phyloP scores from a whole-genome alignment of 805 yeast species.

The Wickerhamomyces rabaulensis region DNA sequence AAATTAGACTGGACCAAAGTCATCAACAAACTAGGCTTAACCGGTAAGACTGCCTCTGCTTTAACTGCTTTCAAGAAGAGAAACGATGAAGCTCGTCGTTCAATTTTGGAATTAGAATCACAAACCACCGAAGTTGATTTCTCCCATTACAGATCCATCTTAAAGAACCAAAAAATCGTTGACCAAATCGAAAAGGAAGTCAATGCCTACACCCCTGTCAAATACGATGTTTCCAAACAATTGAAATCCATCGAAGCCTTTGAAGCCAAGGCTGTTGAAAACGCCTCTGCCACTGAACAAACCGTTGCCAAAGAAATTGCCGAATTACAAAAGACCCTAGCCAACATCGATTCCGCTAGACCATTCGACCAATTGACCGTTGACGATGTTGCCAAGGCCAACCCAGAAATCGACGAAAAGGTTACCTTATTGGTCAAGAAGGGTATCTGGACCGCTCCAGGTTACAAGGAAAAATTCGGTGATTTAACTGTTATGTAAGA shows the following conservation, averaged over 20 bases:
- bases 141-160: slow-evolving; percentile 65
- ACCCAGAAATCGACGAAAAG: slow-evolving; percentile 97
- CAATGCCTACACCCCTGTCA: slow-evolving; percentile 71
- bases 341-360: slow-evolving; percentile 94
- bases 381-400: slow-evolving; percentile 89
- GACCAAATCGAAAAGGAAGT: slow-evolving; percentile 77
- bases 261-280: slow-evolving; percentile 92
- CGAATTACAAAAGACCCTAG: slow-evolving; percentile 81
- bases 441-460: slow-evolving; percentile 98
- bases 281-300: slow-evolving; percentile 89
- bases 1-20: slow-evolving; percentile 96
- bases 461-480: slow-evolving; percentile 98
- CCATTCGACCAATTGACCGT: slow-evolving; percentile 96
- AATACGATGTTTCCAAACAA: slow-evolving; percentile 84
- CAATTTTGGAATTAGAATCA: slow-evolving; percentile 59
- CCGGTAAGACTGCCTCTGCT: slow-evolving; percentile 87
- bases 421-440: slow-evolving; percentile 90
- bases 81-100: slow-evolving; percentile 94
- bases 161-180: slow-evolving; percentile 78
- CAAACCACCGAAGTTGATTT: slow-evolving; percentile 82
- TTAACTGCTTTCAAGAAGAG: slow-evolving; percentile 95
- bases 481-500: slow-evolving; percentile 82
- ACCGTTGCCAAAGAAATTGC: slow-evolving; percentile 82
- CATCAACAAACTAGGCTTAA: slow-evolving; percentile 79
- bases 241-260: slow-evolving; percentile 87